These are phyloP conservation scores for Corchorus olitorius DNA, from an alignment of 345 rosid species.

Conservation along the genomic window DNA sequence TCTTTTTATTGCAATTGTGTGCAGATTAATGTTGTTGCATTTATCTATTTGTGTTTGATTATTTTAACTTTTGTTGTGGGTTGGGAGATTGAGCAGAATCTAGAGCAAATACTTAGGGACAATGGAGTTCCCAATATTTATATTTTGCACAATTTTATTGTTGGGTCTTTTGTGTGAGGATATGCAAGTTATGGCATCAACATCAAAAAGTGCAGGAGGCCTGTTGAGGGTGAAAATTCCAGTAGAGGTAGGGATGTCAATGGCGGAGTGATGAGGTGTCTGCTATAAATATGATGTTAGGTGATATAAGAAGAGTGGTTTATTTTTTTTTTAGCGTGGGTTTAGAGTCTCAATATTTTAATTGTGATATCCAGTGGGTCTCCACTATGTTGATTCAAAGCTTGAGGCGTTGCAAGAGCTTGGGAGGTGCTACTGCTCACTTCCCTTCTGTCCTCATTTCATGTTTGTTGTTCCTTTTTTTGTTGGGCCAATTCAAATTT, in stretches of 20 bases:
- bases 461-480: too few relatives aligned
- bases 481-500: too few relatives aligned
- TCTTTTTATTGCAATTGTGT: not conserved
- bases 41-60: constrained; percentile 59
- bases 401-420: too few relatives aligned
- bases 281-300: too few relatives aligned
- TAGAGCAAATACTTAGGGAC: constrained; percentile 36
- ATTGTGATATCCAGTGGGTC: too few relatives aligned
- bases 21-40: constrained; percentile 80
- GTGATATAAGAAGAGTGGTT: too few relatives aligned
- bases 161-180: constrained; percentile 63
- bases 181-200: constrained; percentile 86
- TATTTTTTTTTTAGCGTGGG: too few relatives aligned
- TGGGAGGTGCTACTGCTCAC: too few relatives aligned
- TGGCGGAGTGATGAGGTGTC: too few relatives aligned
- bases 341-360: too few relatives aligned
- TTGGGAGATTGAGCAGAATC: constrained; percentile 48
- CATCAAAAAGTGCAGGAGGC: constrained; percentile 77
- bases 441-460: too few relatives aligned
- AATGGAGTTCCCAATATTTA: constrained; percentile 32
- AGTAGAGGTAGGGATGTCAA: constrained; percentile 51
- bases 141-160: constrained; percentile 52
- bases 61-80: constrained; percentile 48
- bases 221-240: constrained; percentile 72
- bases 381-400: too few relatives aligned